phyloP scores from a whole-genome alignment of 306 rosid species.

The Vigna angularis region DNA sequence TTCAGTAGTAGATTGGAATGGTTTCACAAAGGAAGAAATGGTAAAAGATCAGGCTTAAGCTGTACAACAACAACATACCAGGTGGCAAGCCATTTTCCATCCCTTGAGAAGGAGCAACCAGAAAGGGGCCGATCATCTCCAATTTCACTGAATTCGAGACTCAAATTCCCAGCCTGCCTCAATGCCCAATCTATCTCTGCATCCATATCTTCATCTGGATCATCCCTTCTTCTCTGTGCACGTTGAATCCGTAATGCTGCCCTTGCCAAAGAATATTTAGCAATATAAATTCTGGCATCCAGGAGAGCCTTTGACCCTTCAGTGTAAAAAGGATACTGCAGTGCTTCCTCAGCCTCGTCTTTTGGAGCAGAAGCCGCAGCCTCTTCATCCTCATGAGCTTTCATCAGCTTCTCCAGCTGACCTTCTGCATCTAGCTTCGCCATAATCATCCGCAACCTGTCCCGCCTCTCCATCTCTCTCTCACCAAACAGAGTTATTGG shows the following conservation, averaged over 20 bases:
- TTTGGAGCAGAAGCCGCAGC: constrained; percentile 66
- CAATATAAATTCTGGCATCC: constrained; percentile 75
- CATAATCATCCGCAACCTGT: constrained; percentile 82
- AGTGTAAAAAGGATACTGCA: constrained; percentile 86
- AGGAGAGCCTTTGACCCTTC: constrained; percentile 78
- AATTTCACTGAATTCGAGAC: constrained; percentile 86
- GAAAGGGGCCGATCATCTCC: constrained; percentile 98
- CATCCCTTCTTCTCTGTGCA: constrained; percentile 80
- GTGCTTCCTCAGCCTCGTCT: constrained; percentile 75
- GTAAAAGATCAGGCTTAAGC: constrained; percentile 16
- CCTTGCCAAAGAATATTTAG: constrained; percentile 69
- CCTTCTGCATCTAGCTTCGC: constrained; percentile 82
- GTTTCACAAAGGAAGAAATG: constrained; percentile 27
- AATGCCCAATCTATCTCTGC: constrained; percentile 87
- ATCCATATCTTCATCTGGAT: constrained; percentile 94
- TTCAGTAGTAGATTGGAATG: constrained; percentile 27
- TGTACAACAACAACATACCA: constrained; percentile 55
- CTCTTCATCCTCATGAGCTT: constrained; percentile 90
- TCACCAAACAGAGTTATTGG: constrained; percentile 94
- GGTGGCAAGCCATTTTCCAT: constrained; percentile 82
- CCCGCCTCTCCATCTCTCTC: constrained; percentile 95
- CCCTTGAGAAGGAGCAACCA: constrained; percentile 82
- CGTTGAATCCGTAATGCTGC: constrained; percentile 80
- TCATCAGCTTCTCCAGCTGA: constrained; percentile 84
- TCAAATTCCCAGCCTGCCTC: constrained; percentile 71